Base-by-base conservation (phyloP, 2,329 filamentous ascomycete species). In the Immersiporthe knoxdaviesiana region DNA sequence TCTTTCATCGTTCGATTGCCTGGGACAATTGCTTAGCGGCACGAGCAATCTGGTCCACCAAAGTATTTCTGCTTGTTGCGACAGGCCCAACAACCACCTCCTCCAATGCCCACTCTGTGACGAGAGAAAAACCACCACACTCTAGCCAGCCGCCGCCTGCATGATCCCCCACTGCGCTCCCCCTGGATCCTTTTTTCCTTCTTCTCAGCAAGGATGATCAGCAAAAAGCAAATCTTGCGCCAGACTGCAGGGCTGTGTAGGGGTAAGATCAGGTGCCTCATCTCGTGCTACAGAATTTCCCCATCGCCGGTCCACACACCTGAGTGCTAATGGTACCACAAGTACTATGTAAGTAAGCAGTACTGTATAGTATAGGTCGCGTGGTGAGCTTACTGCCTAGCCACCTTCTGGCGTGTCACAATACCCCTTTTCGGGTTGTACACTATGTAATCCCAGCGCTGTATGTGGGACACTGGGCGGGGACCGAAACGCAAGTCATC, bases 401-500 rank as follows among this genome's bases (percentile, higher is more conserved):
- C 16, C n/a, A n/a, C 30, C 32, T 44, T 37, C 32, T 44, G 30
- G 56, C 21, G 65, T 64, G 44, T 47, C 61, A 61, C 60, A 39
- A 27, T 44, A n/a, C 66, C 68, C 68, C 60, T 68, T 68, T 64
- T 39, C n/a, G 50, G 39, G 44, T 11, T 47, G 44, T n/a, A n/a
- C 18, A n/a, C 44, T 47, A n/a, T 30, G 37, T 65, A 61, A 62
- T 54, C 52, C 52, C 56, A 35, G 56, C 21, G 56, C 56, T 37
- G 56, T 37, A 32, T 37, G 56, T 21, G 56, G 56, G 56, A 59
- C 56, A 37, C 37, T 32, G 58, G 54, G 62, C 60, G 69, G 59
- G 50, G 52, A 62, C 27, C 35, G 41, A 54, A 65, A 70, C 56
- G 65, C 65, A 64, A 60, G 61, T 64, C 65, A 67, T 56, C 18